These are phyloP conservation scores for Puccinellia tenuiflora DNA, from an alignment of 176 grass and related monocot species.

Conservation along the genomic window DNA sequence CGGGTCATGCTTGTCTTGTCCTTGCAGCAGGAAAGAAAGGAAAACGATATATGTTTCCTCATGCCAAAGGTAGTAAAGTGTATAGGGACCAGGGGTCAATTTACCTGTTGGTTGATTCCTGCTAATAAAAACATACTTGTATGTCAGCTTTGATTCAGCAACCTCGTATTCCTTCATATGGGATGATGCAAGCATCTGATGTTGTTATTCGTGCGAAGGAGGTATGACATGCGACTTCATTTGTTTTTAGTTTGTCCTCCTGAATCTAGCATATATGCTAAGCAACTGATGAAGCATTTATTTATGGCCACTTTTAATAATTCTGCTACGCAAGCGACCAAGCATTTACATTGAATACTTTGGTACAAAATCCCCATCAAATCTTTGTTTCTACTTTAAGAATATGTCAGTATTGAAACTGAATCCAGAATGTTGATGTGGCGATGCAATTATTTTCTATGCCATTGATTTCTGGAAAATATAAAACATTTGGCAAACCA, in stretches of 20 bases:
- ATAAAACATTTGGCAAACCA: not conserved
- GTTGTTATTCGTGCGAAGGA: conserved; percentile 87
- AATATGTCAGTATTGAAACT: not conserved
- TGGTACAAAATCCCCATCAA: not conserved
- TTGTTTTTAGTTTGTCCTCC: not conserved
- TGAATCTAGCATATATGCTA: not conserved
- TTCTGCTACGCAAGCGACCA: not conserved
- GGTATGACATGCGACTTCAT: conserved; percentile 36
- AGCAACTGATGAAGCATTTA: not conserved
- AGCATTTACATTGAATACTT: not conserved
- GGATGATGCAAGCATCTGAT: conserved; percentile 83
- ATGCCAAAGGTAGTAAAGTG: conserved; percentile 59
- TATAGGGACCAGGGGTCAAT: not conserved
- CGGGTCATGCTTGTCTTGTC: conserved; percentile 85
- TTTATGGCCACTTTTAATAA: not conserved
- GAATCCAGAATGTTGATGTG: not conserved
- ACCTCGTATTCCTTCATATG: conserved; percentile 77
- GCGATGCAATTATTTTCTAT: not conserved
- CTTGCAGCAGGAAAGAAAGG: conserved; percentile 97
- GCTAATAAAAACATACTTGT: conserved; percentile 24
- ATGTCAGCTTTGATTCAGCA: conserved; percentile 86
- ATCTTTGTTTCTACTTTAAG: not conserved
- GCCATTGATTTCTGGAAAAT: not conserved
- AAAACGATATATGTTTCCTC: conserved; percentile 94
- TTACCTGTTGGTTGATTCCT: conserved; percentile 19